These are phyloP conservation scores for Saccharomyces hybrid DNA, from an alignment of 1,139 yeast species.

Conservation along the genomic window DNA sequence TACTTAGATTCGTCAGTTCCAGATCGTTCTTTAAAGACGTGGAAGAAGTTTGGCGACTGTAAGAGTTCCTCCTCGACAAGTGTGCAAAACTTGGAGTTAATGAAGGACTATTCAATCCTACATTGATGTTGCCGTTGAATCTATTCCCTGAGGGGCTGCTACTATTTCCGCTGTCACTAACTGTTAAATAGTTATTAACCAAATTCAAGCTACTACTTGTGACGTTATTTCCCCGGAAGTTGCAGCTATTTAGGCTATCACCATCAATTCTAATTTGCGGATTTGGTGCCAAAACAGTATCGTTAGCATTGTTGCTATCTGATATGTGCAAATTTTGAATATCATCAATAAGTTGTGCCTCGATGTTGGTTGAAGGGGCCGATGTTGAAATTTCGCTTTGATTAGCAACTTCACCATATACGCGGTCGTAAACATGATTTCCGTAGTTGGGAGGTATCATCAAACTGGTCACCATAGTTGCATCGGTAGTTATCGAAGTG, in stretches of 20 bases:
- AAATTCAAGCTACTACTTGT: not conserved
- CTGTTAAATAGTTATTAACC: not conserved
- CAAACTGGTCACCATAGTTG: conserved; percentile 19
- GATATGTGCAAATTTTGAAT: conserved; percentile 11
- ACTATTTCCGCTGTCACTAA: not conserved
- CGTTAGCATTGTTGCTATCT: not conserved
- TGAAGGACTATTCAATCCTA: conserved; percentile 30
- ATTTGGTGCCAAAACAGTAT: not conserved
- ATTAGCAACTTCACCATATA: conserved; percentile 58
- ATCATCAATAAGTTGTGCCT: conserved; percentile 21
- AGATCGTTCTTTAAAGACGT: conserved; percentile 30
- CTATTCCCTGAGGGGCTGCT: not conserved
- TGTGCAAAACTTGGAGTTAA: conserved; percentile 49
- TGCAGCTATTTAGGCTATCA: not conserved
- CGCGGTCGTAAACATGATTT: conserved; percentile 73
- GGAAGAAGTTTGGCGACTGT: conserved; percentile 15
- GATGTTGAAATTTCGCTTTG: conserved; percentile 13
- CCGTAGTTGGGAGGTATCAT: conserved; percentile 89
- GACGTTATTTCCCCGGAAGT: not conserved
- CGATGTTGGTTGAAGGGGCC: conserved; percentile 28
- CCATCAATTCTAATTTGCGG: not conserved
- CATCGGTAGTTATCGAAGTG: conserved; percentile 14
- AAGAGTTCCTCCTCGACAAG: conserved; percentile 53
- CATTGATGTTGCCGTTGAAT: not conserved
- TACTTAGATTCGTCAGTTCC: conserved; percentile 44